These are phyloP conservation scores for Candida pseudoviswanathii DNA, from an alignment of 1,139 yeast species.

Conservation along the genomic window DNA sequence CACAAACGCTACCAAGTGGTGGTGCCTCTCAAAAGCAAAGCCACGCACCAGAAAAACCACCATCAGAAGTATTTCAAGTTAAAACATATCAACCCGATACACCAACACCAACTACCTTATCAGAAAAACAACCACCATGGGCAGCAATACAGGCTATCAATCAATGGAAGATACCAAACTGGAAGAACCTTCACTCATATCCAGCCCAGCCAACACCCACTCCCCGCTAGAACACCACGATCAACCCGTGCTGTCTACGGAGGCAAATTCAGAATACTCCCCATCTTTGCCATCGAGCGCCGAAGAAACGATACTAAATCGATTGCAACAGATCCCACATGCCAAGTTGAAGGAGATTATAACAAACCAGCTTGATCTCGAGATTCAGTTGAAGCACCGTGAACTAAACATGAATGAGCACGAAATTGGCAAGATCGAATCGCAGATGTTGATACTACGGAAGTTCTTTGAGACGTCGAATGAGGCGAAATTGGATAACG, in stretches of 20 bases:
- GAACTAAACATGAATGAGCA: conserved; percentile 60
- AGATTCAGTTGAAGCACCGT: conserved; percentile 68
- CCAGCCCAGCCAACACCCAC: neutral
- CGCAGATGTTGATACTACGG: conserved; percentile 56
- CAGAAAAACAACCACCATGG: neutral
- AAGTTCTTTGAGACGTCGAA: conserved; percentile 54
- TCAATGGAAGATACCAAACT: conserved; percentile 7
- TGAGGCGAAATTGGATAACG: conserved; percentile 30
- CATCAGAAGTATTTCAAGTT: no score
- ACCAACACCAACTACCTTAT: no score
- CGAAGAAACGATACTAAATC: conserved; percentile 22
- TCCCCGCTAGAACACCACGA: neutral
- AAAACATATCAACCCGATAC: no score
- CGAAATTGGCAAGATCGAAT: conserved; percentile 66
- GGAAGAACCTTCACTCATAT: conserved; percentile 6
- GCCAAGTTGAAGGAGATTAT: conserved; percentile 41
- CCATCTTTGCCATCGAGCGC: neutral
- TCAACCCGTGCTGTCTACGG: neutral
- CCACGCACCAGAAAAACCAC: no score
- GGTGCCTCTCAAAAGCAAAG: no score
- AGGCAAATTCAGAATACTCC: neutral
- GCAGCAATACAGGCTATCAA: neutral
- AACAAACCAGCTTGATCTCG: conserved; percentile 63
- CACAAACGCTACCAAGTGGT: no score
- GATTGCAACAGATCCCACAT: conserved; percentile 37